These are phyloP conservation scores for Paxillus ammoniavirescens DNA, from an alignment of 768 basidiomycete species.

Conservation along the genomic window DNA sequence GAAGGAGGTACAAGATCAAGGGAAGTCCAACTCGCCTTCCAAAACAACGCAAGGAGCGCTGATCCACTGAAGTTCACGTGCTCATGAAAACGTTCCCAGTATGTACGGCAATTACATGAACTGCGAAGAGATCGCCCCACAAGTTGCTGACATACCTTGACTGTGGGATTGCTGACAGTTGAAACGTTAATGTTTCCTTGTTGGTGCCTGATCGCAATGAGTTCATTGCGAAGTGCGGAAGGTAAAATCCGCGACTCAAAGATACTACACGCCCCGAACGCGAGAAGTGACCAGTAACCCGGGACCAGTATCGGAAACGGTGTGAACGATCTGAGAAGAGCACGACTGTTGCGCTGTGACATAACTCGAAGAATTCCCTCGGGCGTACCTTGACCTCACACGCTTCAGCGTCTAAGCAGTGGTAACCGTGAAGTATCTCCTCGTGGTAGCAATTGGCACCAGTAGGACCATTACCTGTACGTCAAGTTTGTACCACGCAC, in stretches of 20 bases:
- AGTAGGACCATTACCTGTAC: not conserved
- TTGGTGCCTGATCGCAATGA: constrained; percentile 2
- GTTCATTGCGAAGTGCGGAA: constrained; percentile 7
- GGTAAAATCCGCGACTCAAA: not conserved
- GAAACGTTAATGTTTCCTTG: not conserved
- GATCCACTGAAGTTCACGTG: not conserved
- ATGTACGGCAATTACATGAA: not conserved
- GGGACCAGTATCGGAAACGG: not conserved
- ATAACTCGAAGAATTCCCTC: not conserved
- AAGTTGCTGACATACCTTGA: not conserved
- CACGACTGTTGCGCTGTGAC: not conserved
- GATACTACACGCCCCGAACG: not conserved
- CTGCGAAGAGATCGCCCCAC: not conserved
- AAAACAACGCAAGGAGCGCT: not conserved
- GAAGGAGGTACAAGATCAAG: not conserved
- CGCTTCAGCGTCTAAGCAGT: not conserved
- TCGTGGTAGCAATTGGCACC: not conserved
- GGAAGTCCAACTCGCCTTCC: not conserved
- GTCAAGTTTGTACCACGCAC: not conserved
- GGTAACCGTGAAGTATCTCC: not conserved
- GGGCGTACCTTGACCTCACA: not conserved
- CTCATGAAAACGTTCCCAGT: not conserved
- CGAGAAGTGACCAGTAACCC: not conserved
- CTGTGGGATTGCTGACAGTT: not conserved
- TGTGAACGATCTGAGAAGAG: not conserved